phyloP scores from a whole-genome alignment of 352 stramenopile genomes.

The Pythium aphanidermatum region DNA sequence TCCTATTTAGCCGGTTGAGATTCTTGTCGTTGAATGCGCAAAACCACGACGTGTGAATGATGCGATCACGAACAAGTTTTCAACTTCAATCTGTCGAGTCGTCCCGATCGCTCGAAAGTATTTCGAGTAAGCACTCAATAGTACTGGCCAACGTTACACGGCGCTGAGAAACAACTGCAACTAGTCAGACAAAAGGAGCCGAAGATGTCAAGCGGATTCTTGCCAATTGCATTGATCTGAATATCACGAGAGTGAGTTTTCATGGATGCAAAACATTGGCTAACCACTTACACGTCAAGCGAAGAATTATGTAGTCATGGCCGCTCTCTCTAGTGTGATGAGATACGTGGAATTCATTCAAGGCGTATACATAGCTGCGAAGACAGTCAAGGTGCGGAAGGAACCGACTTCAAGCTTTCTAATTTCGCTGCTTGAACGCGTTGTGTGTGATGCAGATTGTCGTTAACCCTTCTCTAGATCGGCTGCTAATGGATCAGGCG shows the following conservation, averaged over 20 bases:
- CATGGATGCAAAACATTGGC: neutral
- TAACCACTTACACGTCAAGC: neutral
- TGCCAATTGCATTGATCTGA: slow-evolving; percentile 77
- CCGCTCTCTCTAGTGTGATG: slow-evolving; percentile 70
- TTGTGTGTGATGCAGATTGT: slow-evolving; percentile 37
- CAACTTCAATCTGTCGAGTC: slow-evolving; percentile 43
- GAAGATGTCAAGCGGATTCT: slow-evolving; percentile 82
- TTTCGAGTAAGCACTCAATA: slow-evolving; percentile 46
- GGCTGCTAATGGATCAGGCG: slow-evolving; percentile 80
- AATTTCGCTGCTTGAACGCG: neutral
- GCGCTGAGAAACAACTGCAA: neutral
- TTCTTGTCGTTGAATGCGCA: slow-evolving; percentile 58
- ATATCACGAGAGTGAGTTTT: slow-evolving; percentile 53
- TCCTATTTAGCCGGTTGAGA: slow-evolving; percentile 51
- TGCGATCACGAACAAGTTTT: slow-evolving; percentile 57
- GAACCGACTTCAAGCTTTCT: neutral
- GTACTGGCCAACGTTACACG: neutral
- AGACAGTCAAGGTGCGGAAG: slow-evolving; percentile 63
- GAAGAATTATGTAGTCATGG: slow-evolving; percentile 84
- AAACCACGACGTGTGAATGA: slow-evolving; percentile 63
- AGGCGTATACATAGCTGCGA: slow-evolving; percentile 77
- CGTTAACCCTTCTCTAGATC: slow-evolving; percentile 61
- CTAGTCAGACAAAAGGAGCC: slow-evolving; percentile 75
- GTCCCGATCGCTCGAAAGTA: slow-evolving; percentile 73
- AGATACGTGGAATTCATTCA: slow-evolving; percentile 86